A percentile compares a stretch with the other conserved stretches of the same genome.
Evolutionary conservation across 805 yeast genomes (phyloP).

Genomic region (Kluyveromyces dobzhanskii): DNA sequence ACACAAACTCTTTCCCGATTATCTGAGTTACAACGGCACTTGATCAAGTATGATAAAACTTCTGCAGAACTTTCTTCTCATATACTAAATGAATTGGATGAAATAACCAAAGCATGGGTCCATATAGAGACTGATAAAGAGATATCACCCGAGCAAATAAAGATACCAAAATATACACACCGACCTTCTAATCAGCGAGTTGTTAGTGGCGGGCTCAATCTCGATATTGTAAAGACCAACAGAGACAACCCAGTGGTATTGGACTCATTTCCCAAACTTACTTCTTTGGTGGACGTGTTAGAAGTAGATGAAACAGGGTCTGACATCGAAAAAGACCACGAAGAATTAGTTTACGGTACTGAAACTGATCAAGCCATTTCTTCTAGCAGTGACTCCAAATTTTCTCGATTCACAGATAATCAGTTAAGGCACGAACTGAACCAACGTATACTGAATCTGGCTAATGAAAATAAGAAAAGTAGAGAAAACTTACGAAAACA

Average conservation of each 20-base stretch:
- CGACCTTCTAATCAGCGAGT: background rate
- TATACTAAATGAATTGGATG: slow-evolving; percentile 2
- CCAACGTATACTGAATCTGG: slow-evolving; percentile 21
- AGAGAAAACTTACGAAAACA: slow-evolving; percentile 22
- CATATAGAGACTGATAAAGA: background rate
- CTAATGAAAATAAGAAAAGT: slow-evolving; percentile 25
- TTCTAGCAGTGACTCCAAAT: slow-evolving; percentile 5
- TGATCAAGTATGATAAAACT: background rate
- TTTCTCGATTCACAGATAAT: slow-evolving; percentile 18
- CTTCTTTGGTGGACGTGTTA: slow-evolving; percentile 10
- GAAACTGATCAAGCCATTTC: slow-evolving; percentile 2
- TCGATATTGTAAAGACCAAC: slow-evolving; percentile 15
- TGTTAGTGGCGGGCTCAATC: slow-evolving; percentile 14
- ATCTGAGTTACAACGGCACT: slow-evolving; percentile 4
- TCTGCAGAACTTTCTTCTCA: background rate
- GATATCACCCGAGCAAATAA: background rate
- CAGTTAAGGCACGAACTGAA: slow-evolving; percentile 22
- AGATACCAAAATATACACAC: background rate
- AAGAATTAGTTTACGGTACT: slow-evolving; percentile 3
- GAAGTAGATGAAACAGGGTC: slow-evolving; percentile 13
- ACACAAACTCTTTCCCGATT: background rate
- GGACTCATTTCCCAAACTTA: background rate
- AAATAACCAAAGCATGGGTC: slow-evolving; percentile 5
- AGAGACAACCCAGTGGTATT: slow-evolving; percentile 5
- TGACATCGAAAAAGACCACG: slow-evolving; percentile 7